A percentile compares a stretch with the other conserved stretches of the same genome.
Conservation (phyloP, 345 rosid species). For the Cardamine chenopodiifolia region DNA sequence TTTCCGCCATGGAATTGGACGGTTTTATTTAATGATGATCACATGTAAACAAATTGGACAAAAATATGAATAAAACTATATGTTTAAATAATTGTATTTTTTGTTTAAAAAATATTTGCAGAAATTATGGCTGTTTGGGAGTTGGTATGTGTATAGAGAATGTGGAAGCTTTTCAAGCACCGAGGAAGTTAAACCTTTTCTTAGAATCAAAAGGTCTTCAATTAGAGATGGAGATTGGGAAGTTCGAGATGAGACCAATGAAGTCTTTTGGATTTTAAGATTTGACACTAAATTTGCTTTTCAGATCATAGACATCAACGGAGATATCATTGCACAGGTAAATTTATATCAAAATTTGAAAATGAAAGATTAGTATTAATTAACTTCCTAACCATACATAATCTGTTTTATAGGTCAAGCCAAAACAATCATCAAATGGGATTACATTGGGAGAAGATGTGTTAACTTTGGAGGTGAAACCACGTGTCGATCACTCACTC, state of each 20-base stretch:
- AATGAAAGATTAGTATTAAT: neutral
- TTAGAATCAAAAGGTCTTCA: constrained; percentile 35
- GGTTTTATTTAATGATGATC: constrained; percentile 5
- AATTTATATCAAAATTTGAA: neutral
- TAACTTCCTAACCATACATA: constrained; percentile 3
- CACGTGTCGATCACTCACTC: constrained; percentile 55
- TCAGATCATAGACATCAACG: constrained; percentile 36
- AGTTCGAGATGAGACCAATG: constrained; percentile 41
- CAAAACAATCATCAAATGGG: constrained; percentile 58
- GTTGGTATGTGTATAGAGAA: constrained; percentile 45
- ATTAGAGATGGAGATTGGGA: constrained; percentile 44
- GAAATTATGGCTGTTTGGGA: constrained; percentile 42
- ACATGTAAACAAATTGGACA: neutral
- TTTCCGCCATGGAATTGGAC: neutral
- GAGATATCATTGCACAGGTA: constrained; percentile 43
- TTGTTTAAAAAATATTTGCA: constrained; percentile 11
- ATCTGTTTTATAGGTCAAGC: constrained; percentile 48
- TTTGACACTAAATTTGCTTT: constrained; percentile 40
- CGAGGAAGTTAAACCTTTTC: constrained; percentile 41
- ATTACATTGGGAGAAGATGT: constrained; percentile 57
- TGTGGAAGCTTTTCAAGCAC: constrained; percentile 30
- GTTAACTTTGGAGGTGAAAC: constrained; percentile 50
- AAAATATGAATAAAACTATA: neutral
- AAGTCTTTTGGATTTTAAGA: constrained; percentile 42
- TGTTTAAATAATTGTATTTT: neutral